A percentile compares a stretch with the other conserved stretches of the same genome.
Evolutionary conservation across 108 stramenopile species (phyloP).

Genomic region (Pseudonitzschia multiseries): DNA sequence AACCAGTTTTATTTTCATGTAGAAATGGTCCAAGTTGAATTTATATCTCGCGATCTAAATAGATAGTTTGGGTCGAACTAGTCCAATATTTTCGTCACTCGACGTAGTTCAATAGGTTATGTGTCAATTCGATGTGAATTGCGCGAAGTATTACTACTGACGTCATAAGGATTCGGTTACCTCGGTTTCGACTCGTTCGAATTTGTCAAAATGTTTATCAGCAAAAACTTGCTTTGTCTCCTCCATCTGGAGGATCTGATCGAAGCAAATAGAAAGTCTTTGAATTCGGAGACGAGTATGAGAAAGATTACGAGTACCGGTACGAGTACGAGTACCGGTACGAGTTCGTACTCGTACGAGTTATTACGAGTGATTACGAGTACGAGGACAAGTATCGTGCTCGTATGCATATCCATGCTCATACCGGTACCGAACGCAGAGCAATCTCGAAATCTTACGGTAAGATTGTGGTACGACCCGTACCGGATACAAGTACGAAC

Average conservation of each 20-base stretch:
- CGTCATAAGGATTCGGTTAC: neutral
- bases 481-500: no score
- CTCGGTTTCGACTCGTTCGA: neutral
- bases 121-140: neutral
- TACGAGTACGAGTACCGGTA: no score
- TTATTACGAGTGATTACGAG: no score
- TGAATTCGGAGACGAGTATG: no score
- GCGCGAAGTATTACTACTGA: neutral
- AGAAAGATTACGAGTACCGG: no score
- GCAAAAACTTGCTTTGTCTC: neutral
- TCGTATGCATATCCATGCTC: no score
- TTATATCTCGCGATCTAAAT: neutral
- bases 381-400: no score
- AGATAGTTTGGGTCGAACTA: neutral
- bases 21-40: conserved; percentile 1
- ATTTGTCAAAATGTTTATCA: neutral
- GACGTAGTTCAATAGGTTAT: conserved; percentile 9
- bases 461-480: no score
- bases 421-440: no score
- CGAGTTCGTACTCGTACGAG: no score
- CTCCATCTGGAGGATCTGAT: neutral
- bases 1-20: neutral
- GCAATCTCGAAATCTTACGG: no score
- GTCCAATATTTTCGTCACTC: neutral
- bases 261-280: neutral